phyloP scores from a whole-genome alignment of 2,329 filamentous ascomycete species.

The Graphium sp. region DNA sequence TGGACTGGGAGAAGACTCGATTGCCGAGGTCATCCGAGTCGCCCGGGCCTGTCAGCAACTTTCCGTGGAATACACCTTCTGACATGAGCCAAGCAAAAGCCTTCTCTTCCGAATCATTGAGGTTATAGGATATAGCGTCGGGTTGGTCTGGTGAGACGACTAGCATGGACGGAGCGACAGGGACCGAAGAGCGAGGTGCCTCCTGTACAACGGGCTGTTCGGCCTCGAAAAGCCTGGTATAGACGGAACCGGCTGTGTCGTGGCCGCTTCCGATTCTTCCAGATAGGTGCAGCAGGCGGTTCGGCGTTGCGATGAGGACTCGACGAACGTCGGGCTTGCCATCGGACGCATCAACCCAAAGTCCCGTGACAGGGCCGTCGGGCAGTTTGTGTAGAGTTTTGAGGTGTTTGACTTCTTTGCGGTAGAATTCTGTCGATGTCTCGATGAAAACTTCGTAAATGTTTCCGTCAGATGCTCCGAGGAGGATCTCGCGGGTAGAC shows the following conservation, averaged over 20 bases:
- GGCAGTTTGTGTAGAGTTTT: slow-evolving; percentile 68
- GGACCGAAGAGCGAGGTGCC: slow-evolving; percentile 36
- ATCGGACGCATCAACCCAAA: slow-evolving; percentile 64
- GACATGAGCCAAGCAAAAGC: slow-evolving; percentile 83
- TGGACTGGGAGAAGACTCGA: slow-evolving; percentile 64
- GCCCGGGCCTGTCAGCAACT: slow-evolving; percentile 44
- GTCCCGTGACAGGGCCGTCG: slow-evolving; percentile 68
- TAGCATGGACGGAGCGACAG: slow-evolving; percentile 42
- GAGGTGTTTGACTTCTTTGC: slow-evolving; percentile 84
- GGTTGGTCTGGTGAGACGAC: slow-evolving; percentile 61
- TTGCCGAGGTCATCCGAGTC: slow-evolving; percentile 46
- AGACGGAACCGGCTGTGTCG: slow-evolving; percentile 74
- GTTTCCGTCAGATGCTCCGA: slow-evolving; percentile 85
- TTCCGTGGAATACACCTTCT: slow-evolving; percentile 79
- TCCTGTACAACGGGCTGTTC: slow-evolving; percentile 70
- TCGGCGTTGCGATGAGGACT: slow-evolving; percentile 66
- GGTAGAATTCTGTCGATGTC: slow-evolving; percentile 85
- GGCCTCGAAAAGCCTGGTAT: slow-evolving; percentile 71
- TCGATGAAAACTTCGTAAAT: slow-evolving; percentile 94
- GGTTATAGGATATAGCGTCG: slow-evolving; percentile 34
- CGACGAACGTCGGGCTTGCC: slow-evolving; percentile 56
- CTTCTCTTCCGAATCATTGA: too few relatives aligned
- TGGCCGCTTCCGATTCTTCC: slow-evolving; percentile 60
- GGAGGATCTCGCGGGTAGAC: slow-evolving; percentile 82
- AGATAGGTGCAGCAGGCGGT: slow-evolving; percentile 62